A percentile compares a stretch with the other conserved stretches of the same genome.
These are phyloP conservation scores for Penicillium sp. DNA, from an alignment of 2,329 filamentous ascomycete genomes.

Conservation along the genomic window DNA sequence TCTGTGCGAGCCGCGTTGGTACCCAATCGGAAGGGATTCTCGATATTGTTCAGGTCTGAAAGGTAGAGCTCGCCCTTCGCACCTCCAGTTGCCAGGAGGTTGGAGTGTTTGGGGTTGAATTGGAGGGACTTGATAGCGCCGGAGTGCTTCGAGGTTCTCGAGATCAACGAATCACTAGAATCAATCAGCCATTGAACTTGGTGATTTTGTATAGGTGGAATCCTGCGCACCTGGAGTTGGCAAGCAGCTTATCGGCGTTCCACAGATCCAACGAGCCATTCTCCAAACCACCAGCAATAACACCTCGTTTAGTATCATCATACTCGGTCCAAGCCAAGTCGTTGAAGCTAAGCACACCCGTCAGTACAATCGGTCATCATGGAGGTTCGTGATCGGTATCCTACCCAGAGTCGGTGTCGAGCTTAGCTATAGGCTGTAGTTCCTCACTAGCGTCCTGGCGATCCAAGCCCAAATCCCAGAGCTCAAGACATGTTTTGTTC, in stretches of 20 bases:
- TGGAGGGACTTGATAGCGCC: constrained; percentile 92
- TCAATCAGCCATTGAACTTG: constrained; percentile 16
- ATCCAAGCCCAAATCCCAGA: constrained; percentile 91
- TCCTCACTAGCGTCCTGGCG: constrained; percentile 72
- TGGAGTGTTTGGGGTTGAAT: constrained; percentile 90
- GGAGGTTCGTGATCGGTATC: constrained; percentile 7
- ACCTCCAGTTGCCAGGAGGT: constrained; percentile 88
- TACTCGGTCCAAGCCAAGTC: constrained; percentile 92
- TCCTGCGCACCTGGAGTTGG: constrained; percentile 48
- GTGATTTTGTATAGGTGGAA: background rate
- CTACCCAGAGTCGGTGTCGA: constrained; percentile 87
- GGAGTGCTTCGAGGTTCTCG: constrained; percentile 82
- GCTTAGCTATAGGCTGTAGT: constrained; percentile 78
- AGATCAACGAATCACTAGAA: constrained; percentile 71
- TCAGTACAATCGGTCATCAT: constrained; percentile 20
- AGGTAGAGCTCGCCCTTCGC: constrained; percentile 95
- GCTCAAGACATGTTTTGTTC: constrained; percentile 90
- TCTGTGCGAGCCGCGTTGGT: constrained; percentile 85
- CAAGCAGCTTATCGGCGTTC: constrained; percentile 73
- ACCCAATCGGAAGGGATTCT: constrained; percentile 83
- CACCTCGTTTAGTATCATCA: constrained; percentile 74
- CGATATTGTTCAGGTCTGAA: constrained; percentile 87
- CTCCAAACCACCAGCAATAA: constrained; percentile 93
- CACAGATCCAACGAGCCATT: constrained; percentile 91
- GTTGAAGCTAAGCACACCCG: constrained; percentile 69